A percentile compares a stretch with the other conserved stretches of the same genome.
phyloP scores from a whole-genome alignment of 495 filamentous ascomycete species.

The Neurospora hispaniola region DNA sequence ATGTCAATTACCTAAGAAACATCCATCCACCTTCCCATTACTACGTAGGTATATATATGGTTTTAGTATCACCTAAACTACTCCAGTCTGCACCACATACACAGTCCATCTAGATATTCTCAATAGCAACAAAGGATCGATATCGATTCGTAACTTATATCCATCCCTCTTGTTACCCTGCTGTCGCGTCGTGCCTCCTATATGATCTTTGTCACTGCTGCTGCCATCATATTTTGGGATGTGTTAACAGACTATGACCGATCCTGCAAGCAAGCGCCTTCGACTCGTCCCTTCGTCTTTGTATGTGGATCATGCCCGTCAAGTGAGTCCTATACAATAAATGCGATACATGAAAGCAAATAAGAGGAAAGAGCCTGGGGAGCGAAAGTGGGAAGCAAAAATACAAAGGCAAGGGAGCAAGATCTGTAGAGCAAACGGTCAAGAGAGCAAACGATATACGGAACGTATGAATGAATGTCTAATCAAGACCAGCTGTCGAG shows the following conservation, averaged over 20 bases:
- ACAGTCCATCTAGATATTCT: no score
- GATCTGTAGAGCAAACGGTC: background rate
- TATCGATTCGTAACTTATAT: no score
- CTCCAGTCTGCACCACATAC: no score
- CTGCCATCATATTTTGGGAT: background rate
- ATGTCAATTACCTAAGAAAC: no score
- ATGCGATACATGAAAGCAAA: background rate
- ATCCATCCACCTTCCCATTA: no score
- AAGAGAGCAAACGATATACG: background rate
- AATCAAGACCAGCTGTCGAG: background rate
- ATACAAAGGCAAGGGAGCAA: no score
- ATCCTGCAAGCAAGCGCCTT: no score
- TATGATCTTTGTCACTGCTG: background rate
- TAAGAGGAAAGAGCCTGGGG: background rate
- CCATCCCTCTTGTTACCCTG: no score
- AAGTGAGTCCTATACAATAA: background rate
- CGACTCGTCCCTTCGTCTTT: background rate
- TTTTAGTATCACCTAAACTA: no score
- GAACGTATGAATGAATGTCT: background rate
- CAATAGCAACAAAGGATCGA: no score
- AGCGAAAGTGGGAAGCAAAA: background rate
- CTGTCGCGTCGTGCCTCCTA: background rate
- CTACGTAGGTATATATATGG: no score
- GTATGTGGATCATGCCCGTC: background rate
- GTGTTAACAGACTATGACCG: background rate